Conservation (phyloP, 108 stramenopile species). For the Skeletonema menzelii region DNA sequence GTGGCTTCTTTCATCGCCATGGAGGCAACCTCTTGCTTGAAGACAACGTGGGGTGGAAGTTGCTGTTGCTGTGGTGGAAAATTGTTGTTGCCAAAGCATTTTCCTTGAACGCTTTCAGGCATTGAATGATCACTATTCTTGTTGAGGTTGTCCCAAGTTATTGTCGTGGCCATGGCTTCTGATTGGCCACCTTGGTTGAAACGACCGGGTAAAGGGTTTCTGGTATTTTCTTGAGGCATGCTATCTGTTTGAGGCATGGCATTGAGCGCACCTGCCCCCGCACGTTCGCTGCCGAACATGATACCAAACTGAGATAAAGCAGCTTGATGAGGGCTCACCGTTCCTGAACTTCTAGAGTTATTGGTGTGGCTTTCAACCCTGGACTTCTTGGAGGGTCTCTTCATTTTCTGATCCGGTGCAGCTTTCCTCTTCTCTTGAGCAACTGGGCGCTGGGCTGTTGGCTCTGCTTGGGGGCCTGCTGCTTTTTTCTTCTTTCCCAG, state of each 20-base stretch:
- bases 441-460: not conserved
- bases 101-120: not conserved
- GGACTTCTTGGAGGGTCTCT: not conserved
- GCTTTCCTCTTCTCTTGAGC: conserved; percentile 11
- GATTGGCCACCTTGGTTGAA: not conserved
- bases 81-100: not conserved
- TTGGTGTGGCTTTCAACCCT: not conserved
- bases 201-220: not conserved
- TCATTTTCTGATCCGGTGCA: not conserved
- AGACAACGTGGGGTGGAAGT: conserved; percentile 13
- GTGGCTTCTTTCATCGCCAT: conserved; percentile 49
- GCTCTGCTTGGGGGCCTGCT: not conserved
- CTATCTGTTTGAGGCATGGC: not conserved
- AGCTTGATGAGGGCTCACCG: not conserved
- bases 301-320: not conserved
- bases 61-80: not conserved
- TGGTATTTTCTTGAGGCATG: not conserved
- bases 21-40: conserved; percentile 44
- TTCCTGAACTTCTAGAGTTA: not conserved
- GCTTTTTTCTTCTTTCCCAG: conserved; percentile 10
- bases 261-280: not conserved
- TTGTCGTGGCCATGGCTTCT: not conserved
- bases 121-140: too few species aligned
- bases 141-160: not conserved
- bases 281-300: not conserved